Conservation (phyloP, 306 rosid species). For the Urtica urens region DNA sequence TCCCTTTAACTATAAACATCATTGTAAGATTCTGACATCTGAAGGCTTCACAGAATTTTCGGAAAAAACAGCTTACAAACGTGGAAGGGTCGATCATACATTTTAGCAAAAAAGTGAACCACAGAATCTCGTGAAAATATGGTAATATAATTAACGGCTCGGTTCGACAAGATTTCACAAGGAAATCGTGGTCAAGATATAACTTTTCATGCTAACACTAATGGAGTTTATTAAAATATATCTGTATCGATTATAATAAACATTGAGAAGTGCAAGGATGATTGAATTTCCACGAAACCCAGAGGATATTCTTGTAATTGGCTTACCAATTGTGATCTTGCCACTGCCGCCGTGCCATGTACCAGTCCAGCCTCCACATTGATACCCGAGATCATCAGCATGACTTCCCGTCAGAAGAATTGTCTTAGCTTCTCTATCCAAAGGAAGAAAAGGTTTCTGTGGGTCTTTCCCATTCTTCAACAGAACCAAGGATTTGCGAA, state of each 20-base stretch:
- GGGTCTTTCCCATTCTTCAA: constrained; percentile 68
- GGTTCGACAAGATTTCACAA: no score
- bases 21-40: no score
- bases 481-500: constrained; percentile 74
- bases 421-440: constrained; percentile 49
- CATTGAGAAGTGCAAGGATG: not conserved
- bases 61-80: no score
- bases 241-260: not conserved
- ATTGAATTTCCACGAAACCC: not conserved
- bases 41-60: no score
- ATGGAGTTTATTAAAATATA: no score
- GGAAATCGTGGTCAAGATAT: no score
- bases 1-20: no score
- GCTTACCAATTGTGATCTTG: constrained; percentile 54
- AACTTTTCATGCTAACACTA: no score
- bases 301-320: not conserved
- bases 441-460: constrained; percentile 64
- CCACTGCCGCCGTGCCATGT: constrained; percentile 58
- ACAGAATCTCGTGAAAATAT: no score
- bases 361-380: constrained; percentile 87
- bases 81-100: no score
- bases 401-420: constrained; percentile 75
- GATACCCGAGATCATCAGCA: constrained; percentile 75
- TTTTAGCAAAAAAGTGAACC: no score
- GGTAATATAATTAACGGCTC: no score